Base-by-base conservation (phyloP, 1,139 yeast genomes). In the Pichia sp. region DNA sequence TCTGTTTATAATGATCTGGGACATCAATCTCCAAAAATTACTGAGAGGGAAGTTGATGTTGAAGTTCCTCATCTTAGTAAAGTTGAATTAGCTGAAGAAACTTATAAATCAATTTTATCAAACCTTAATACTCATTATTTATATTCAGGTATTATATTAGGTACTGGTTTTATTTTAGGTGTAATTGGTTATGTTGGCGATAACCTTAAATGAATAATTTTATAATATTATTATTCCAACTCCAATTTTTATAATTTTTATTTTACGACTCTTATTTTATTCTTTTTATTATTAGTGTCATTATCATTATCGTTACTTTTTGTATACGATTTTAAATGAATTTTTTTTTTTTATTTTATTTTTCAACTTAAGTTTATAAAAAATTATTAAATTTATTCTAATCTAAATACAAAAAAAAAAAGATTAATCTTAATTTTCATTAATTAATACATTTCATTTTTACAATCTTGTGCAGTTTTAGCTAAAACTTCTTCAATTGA, bases 401-500 rank as follows among this genome's bases (percentile, higher is more conserved):
- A 18, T 18, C 18, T 18, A 18, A 18, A 18, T 11, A 18, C 7
- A 3, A 11, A 29, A n/a, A 28, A n/a, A 26, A 37, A 28, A 7
- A 11, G 8, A n/a, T 5, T n/a, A 6, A 28, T 5, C 18, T 11
- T 38, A 11, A 7, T 3, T n/a, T 6, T 10, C 10, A 32, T 4
- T 4, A 4, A 11, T 34, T 43, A 74, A 58, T 67, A 74, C 54
- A 66, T 66, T 40, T 69, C 66, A 45, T 70, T 68, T 51, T 68
- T 81, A 67, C 87, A 81, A 63, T 86, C 95, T 51, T 76, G 82
- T 35, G 86, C 89, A 47, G 88, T 83, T 39, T 77, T 76, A 45
- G 78, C 82, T 56, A 87, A 71, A 34, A 83, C 94, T 44, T 86
- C 94, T 58, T 86, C 87, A 47, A 86, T 71, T 39, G 80, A 67